Evolutionary conservation across 2,329 filamentous ascomycete species (phyloP).

Genomic region (Parascedosporium putredinis): DNA sequence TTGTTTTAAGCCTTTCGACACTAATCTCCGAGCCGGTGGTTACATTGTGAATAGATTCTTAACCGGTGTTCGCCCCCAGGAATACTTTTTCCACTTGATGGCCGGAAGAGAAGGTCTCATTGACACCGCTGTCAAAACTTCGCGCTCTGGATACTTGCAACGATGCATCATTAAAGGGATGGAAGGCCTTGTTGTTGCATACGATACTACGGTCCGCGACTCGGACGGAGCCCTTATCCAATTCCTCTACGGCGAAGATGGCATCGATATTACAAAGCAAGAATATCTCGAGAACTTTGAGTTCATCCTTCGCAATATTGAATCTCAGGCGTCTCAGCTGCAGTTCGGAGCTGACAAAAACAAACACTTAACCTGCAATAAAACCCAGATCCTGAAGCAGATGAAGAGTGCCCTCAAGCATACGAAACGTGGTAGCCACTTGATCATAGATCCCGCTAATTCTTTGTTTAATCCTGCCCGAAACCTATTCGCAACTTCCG

Average conservation of each 20-base stretch:
- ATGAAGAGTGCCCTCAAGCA: constrained; percentile 76
- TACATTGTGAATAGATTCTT: constrained; percentile 95
- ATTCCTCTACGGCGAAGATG: constrained; percentile 94
- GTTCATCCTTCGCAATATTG: constrained; percentile 79
- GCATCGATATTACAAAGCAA: constrained; percentile 86
- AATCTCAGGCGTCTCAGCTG: constrained; percentile 68
- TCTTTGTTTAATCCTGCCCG: constrained; percentile 65
- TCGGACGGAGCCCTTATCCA: constrained; percentile 89
- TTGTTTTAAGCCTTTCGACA: constrained; percentile 88
- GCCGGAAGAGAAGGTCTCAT: constrained; percentile 96
- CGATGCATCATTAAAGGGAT: constrained; percentile 97
- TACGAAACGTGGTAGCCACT: constrained; percentile 44
- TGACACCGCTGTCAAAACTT: constrained; percentile 97
- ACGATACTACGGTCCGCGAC: constrained; percentile 89
- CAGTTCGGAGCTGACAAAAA: constrained; percentile 47
- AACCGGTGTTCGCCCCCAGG: constrained; percentile 91
- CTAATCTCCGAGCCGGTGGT: constrained; percentile 77
- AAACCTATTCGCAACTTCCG: constrained; percentile 77
- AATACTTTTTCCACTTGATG: constrained; percentile 99
- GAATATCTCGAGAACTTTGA: constrained; percentile 84
- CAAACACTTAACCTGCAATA: constrained; percentile 37
- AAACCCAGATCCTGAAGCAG: constrained; percentile 57
- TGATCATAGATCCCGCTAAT: constrained; percentile 61
- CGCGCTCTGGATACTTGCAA: constrained; percentile 90
- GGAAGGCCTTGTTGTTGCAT: constrained; percentile 85